phyloP scores from a whole-genome alignment of 1,284 basidiomycete species.

The Sanghuangporus sanghuang region DNA sequence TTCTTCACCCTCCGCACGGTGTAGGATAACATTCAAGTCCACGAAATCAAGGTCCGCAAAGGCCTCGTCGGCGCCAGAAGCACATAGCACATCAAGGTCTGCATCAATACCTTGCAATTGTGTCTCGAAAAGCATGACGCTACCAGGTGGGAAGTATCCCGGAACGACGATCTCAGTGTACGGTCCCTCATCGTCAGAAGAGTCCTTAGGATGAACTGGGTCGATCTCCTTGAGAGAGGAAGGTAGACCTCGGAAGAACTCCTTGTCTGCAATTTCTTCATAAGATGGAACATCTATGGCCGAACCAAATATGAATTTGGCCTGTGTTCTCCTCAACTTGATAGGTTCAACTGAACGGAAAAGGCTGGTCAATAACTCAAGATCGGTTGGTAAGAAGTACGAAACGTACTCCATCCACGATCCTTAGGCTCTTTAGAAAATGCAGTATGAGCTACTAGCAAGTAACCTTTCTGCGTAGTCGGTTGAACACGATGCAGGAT shows the following conservation, averaged over 20 bases:
- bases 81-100: constrained; percentile 67
- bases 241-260: constrained; percentile 68
- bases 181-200: constrained; percentile 60
- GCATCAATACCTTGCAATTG: constrained; percentile 65
- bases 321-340: constrained; percentile 74
- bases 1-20: constrained; percentile 88
- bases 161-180: constrained; percentile 80
- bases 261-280: constrained; percentile 54
- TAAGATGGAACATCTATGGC: constrained; percentile 65
- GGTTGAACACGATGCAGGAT: constrained; percentile 88
- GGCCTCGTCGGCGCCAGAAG: constrained; percentile 61
- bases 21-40: constrained; percentile 81
- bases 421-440: constrained; percentile 77
- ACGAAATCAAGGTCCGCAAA: constrained; percentile 76
- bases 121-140: constrained; percentile 87
- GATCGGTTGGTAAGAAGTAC: constrained; percentile 19
- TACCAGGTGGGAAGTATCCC: constrained; percentile 85
- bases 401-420: constrained; percentile 63
- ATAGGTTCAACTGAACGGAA: constrained; percentile 67
- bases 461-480: constrained; percentile 83
- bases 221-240: constrained; percentile 64
- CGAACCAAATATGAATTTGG: constrained; percentile 77
- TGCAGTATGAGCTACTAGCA: constrained; percentile 87
- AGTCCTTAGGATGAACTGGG: constrained; percentile 46
- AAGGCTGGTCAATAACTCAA: neutral